phyloP scores from a whole-genome alignment of 1,139 yeast species.

The Torulaspora globosa region DNA sequence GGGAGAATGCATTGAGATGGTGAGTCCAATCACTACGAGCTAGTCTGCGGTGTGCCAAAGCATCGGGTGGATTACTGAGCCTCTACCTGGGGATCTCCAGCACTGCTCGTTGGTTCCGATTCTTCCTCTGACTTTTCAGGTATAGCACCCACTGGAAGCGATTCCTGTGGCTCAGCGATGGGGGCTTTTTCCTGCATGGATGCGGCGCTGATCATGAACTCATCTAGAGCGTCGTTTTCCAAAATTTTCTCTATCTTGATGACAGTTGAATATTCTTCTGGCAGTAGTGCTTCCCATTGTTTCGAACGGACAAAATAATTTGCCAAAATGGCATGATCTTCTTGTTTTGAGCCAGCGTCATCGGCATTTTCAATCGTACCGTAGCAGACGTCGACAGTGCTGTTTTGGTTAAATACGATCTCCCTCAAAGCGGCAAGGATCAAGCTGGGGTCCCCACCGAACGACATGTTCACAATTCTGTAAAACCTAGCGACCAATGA shows the following conservation, averaged over 20 bases:
- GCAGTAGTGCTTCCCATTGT: slow-evolving; percentile 28
- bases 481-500: slow-evolving; percentile 34
- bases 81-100: slow-evolving; percentile 6
- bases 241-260: slow-evolving; percentile 29
- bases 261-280: slow-evolving; percentile 18
- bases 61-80: background rate
- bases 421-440: slow-evolving; percentile 37
- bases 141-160: background rate
- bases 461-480: slow-evolving; percentile 36
- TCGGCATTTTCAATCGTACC: slow-evolving; percentile 17
- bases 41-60: background rate
- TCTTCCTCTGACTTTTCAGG: slow-evolving; percentile 3
- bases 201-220: slow-evolving; percentile 21
- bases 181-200: slow-evolving; percentile 11
- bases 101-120: slow-evolving; percentile 3
- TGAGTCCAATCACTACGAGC: background rate
- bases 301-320: slow-evolving; percentile 33
- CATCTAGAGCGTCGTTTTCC: slow-evolving; percentile 26
- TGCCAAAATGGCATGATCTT: slow-evolving; percentile 19
- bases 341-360: slow-evolving; percentile 7
- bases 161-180: slow-evolving; percentile 1
- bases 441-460: slow-evolving; percentile 34
- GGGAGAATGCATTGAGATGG: background rate
- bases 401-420: slow-evolving; percentile 31
- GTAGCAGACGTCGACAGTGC: slow-evolving; percentile 32